Percentiles rank a stretch among this genome's conserved stretches.
Evolutionary conservation across 2,329 filamentous ascomycete species (phyloP).

Genomic region (Plectosphaerella sp.): DNA sequence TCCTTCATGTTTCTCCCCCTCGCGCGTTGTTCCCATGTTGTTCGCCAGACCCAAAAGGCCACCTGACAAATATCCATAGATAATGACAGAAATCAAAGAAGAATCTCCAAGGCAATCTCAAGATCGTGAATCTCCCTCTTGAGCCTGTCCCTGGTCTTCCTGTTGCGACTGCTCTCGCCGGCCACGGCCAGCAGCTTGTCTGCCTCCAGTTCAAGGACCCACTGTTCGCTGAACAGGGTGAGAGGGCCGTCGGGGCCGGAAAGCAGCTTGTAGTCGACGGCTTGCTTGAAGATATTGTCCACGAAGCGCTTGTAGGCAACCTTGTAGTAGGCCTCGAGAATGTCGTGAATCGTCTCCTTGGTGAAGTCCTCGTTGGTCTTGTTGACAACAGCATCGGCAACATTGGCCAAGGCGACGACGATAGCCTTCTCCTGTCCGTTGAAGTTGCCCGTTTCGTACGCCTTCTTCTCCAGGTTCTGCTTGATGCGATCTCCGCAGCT

Average conservation of each 20-base stretch:
- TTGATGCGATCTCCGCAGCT: background rate
- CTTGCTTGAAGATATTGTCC: conserved; percentile 28
- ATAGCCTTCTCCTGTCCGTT: background rate
- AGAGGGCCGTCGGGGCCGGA: conserved; percentile 19
- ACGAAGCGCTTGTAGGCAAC: conserved; percentile 25
- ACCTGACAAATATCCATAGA: no score
- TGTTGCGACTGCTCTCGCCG: conserved; percentile 1
- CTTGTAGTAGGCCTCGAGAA: conserved; percentile 23
- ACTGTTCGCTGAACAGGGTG: conserved; percentile 21
- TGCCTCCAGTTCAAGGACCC: conserved; percentile 18
- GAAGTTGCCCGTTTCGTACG: no score
- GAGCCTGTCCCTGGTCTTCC: conserved; percentile 1
- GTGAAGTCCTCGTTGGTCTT: background rate
- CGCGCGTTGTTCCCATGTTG: no score
- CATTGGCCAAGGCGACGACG: conserved; percentile 6
- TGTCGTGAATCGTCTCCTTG: background rate
- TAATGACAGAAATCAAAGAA: background rate
- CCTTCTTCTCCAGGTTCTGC: background rate
- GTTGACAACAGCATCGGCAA: background rate
- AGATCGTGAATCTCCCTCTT: conserved; percentile 4
- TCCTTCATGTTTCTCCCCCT: no score
- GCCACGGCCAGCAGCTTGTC: conserved; percentile 12
- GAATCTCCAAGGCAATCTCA: conserved; percentile 3
- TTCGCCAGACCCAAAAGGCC: no score
- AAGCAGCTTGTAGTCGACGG: conserved; percentile 20